phyloP scores from a whole-genome alignment of 306 rosid genomes.

The Astragalus membranaceus region DNA sequence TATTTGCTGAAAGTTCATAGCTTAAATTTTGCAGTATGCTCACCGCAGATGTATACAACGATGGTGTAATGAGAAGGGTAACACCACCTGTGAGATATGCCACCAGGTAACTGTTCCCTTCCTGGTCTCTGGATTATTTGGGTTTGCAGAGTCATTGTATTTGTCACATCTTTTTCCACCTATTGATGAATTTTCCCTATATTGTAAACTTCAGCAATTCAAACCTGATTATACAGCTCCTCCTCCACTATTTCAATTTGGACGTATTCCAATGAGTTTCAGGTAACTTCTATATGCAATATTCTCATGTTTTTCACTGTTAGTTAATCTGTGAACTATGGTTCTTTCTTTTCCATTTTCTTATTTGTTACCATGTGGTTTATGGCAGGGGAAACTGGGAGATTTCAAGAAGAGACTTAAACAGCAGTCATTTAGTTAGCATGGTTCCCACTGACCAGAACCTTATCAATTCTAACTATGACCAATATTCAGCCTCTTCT shows the following conservation, averaged over 20 bases:
- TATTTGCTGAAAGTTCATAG: neutral
- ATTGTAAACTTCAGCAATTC: slow-evolving; percentile 52
- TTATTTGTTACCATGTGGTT: slow-evolving; percentile 3
- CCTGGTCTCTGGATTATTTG: neutral
- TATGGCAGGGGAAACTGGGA: slow-evolving; percentile 92
- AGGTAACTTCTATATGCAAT: slow-evolving; percentile 42
- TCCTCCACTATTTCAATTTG: slow-evolving; percentile 73
- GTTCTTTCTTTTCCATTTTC: neutral
- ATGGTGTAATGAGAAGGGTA: slow-evolving; percentile 98
- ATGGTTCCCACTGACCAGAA: slow-evolving; percentile 76
- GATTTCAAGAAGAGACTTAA: slow-evolving; percentile 66
- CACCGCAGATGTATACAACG: slow-evolving; percentile 87
- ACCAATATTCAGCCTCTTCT: slow-evolving; percentile 54
- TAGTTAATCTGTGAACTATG: neutral
- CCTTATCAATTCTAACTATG: slow-evolving; percentile 39
- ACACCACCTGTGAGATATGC: slow-evolving; percentile 91
- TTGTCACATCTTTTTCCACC: neutral
- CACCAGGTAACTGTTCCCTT: slow-evolving; percentile 93
- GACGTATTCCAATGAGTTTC: slow-evolving; percentile 91
- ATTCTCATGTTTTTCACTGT: too few species aligned
- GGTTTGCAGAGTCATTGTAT: too few species aligned
- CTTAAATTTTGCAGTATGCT: slow-evolving; percentile 69
- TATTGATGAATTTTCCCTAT: neutral
- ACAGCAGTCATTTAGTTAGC: slow-evolving; percentile 63
- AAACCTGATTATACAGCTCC: slow-evolving; percentile 91